Conservation (phyloP, 2,329 filamentous ascomycete species). For the Penicillium italicum region DNA sequence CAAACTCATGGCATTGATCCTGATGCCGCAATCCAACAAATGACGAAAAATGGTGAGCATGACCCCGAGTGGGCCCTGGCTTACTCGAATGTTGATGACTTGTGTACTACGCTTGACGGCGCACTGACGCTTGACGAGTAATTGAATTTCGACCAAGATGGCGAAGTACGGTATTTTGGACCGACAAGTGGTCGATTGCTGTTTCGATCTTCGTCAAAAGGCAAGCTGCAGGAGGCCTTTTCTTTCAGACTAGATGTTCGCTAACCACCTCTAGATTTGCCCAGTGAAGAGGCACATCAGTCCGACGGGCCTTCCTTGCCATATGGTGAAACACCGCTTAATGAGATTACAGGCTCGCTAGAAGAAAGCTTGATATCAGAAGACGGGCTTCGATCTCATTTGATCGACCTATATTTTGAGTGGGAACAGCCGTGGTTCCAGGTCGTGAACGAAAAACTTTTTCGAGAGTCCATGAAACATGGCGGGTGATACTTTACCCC, state of each 20-base stretch:
- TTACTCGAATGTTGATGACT: slow-evolving; percentile 17
- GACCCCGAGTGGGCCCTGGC: neutral
- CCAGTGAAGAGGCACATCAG: slow-evolving; percentile 2
- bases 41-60: slow-evolving; percentile 1
- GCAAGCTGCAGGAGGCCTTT: neutral
- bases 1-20: slow-evolving; percentile 31
- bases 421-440: slow-evolving; percentile 41
- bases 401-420: slow-evolving; percentile 36
- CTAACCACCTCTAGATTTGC: slow-evolving; percentile 10
- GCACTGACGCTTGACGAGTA: slow-evolving; percentile 36
- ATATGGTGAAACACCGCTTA: neutral
- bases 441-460: slow-evolving; percentile 36
- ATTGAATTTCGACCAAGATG: slow-evolving; percentile 36
- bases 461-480: slow-evolving; percentile 28
- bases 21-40: slow-evolving; percentile 21
- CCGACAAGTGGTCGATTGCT: slow-evolving; percentile 37
- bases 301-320: slow-evolving; percentile 5
- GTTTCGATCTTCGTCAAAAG: slow-evolving; percentile 23
- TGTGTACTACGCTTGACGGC: slow-evolving; percentile 30
- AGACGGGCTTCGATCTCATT: slow-evolving; percentile 27
- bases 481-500: slow-evolving; percentile 32
- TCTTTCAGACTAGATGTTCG: neutral
- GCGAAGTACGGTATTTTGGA: slow-evolving; percentile 38
- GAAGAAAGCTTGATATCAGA: slow-evolving; percentile 14
- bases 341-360: neutral